These are phyloP conservation scores for Copromyces sp. DNA, from an alignment of 495 filamentous ascomycete species.

Conservation along the genomic window DNA sequence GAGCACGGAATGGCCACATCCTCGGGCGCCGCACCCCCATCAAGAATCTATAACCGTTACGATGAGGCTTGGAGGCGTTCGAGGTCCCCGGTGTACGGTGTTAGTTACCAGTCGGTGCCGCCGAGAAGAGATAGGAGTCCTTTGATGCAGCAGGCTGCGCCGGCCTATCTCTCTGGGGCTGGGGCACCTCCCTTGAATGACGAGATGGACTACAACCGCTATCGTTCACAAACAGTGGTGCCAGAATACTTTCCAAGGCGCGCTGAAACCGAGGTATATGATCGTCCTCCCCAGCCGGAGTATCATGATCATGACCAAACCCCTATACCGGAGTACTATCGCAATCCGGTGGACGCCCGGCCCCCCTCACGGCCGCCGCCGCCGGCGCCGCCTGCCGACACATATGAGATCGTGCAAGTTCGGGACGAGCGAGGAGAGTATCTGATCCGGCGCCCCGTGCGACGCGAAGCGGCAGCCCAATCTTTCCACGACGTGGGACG, in stretches of 20 bases:
- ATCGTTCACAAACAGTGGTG: neutral
- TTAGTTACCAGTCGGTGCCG: slow-evolving; percentile 1
- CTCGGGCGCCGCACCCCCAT: neutral
- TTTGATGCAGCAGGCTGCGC: neutral
- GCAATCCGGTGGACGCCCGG: slow-evolving; percentile 21
- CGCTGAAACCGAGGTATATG: slow-evolving; percentile 10
- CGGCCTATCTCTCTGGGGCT: slow-evolving; percentile 2
- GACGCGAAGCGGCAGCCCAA: slow-evolving; percentile 15
- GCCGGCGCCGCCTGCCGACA: slow-evolving; percentile 16
- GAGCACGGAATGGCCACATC: neutral
- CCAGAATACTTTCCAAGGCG: slow-evolving; percentile 1
- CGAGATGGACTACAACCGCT: neutral
- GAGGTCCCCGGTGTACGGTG: neutral
- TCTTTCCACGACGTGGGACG: slow-evolving; percentile 10
- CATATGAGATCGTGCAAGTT: slow-evolving; percentile 36
- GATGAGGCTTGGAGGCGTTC: neutral
- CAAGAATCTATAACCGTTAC: neutral
- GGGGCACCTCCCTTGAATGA: neutral
- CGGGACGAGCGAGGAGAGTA: slow-evolving; percentile 36
- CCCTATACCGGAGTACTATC: slow-evolving; percentile 24
- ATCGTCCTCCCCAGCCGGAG: slow-evolving; percentile 2
- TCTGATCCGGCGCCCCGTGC: slow-evolving; percentile 33
- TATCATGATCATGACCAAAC: slow-evolving; percentile 11
- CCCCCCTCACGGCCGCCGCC: slow-evolving; percentile 9
- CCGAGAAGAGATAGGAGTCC: neutral